Base-by-base conservation (phyloP, 495 filamentous ascomycete genomes). In the Daldinia vernicosa region DNA sequence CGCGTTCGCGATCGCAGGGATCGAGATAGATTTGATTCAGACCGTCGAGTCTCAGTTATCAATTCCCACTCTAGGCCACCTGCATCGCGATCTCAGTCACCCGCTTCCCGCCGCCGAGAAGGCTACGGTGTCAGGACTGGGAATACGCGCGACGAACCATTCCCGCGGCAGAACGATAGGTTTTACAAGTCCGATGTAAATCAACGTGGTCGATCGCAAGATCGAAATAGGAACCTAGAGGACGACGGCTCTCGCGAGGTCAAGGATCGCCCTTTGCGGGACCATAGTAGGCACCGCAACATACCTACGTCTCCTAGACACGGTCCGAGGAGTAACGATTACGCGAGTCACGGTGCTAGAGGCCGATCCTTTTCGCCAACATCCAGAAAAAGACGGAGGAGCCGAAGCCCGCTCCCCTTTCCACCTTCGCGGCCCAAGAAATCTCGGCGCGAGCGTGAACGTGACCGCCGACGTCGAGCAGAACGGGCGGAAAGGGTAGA, bases 321-420 rank as follows among this genome's bases (percentile, higher is more conserved):
- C 63, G 69, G 66, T 51, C 63, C 67, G 17, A 72, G 65, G 43
- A 52, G 30, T 45, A 51, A 62, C 55, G 51, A 75, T 35, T 63
- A 69, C 71, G 51, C 67, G 53, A 74, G 54, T 40, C 70, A 53
- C 64, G 65, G 63, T 59, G 35, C 60, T 28, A 68, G 74, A 53
- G 74, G 68, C 50, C 75, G 74, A 53, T 76, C 74, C 12, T 74
- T 77, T 50, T 77, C 75, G 1, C 75, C 74, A 17, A 37, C 64
- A 14, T 77, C 75, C n/a, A 76, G 74, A 58, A 77, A 77, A 61
- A 68, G 75, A 19, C 40, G 62, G 14, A 67, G 75, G 50, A 77
- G 70, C 64, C 74, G 75, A 22, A 77, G 75, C 33, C 75, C 75
- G 4, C 47, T 70, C 6, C 73, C 75, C 12, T 75, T 76, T 12